Base-by-base conservation (phyloP, 352 stramenopile genomes). In the Pythium sukuiense region DNA sequence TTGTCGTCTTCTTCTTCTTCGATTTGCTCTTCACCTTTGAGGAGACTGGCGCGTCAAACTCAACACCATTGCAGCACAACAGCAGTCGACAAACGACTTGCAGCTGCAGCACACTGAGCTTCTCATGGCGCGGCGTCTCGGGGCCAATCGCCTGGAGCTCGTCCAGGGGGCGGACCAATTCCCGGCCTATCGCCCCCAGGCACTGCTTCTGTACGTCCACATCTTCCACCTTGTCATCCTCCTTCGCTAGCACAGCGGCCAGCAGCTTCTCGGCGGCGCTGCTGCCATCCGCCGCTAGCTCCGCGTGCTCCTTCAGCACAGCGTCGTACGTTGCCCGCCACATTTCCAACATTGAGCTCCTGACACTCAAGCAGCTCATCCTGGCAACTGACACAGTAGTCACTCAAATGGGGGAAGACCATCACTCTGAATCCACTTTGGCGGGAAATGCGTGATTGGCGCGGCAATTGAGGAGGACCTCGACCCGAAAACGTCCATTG, bases 81-180 rank as follows among this genome's bases (percentile, higher is more conserved):
- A 90, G 57, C 55, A 90, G 55, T 2, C 85, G 79, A 53, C 71
- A 87, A 14, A 93, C 60, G 29, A 88, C 63, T 58, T 95, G 83
- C 12, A 95, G 61, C 61, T 93, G 78, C 24, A 95, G 69, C 30
- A 80, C 55, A 9, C 74, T 69, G 53, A 92, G 63, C 76, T 83
- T 89, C 13, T 74, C 56, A 16, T 57, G 41, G 9, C 69, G 74
- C n/a, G 74, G 56, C 2, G 61, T 52, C 11, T 74, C 65, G 39
- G 53, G 50, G 35, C 60, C 26, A 32, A 66, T 59, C 9, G n/a
- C 48, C 16, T 68, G 69, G 1, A 81, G 20, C 1, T 71, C 55
- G 16, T 29, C 37, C 48, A 76, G 20, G 12, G 63, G 53, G 1
- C 16, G 41, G 43, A 58, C 5, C 13, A 76, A 29, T 52, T 72